Evolutionary conservation across 1,284 basidiomycete genomes (phyloP), one percentile per base, ranked within the genome.

Genomic region (Leccinum pallidistipes): DNA sequence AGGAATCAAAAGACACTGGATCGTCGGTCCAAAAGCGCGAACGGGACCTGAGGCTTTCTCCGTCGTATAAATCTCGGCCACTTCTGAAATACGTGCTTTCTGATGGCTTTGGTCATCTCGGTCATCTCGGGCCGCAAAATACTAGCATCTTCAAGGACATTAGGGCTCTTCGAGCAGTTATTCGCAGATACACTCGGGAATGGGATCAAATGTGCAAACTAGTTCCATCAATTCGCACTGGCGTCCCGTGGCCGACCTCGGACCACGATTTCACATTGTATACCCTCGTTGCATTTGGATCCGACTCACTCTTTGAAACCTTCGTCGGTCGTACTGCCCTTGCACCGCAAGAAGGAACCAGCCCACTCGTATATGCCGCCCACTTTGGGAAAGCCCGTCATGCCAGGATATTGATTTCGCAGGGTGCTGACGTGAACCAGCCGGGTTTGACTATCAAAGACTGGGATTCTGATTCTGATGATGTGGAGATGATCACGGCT

Each of bases 31-130:
- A 3, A 32, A 40, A 9, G 1, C 16, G 38, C 38, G 16, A 40
- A 40, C 38, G 38, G 38, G 9, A 10, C 9, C 16, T 40, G 9
- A n/a, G 8, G 16, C 0, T 40, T 2, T 40, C 16, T 36, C 34
- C 31, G 2, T 47, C 16, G 7, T n/a, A 38, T 18, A 0, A 2
- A 12, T 53, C 40, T 21, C 47, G 9, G 3, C 51, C 59, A 10
- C 55, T 64, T 45, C 40, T 57, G 29, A 54, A 38, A 54, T 64
- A 65, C 9, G 59, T 62, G 1, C 59, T 62, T 9, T 55, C 59
- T 1, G 10, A 62, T 34, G 59, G 55, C 0, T 57, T 64, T 34
- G n/a, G 9, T 7, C 63, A 64, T 14, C 64, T 65, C 27, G 9
- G 58, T 3, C 38, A 55, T 38, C 55, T 64, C 1, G 56, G 40